Evolutionary conservation across 495 filamentous ascomycete genomes (phyloP), one percentile per base, ranked within the genome.

Genomic region (Penicillium silybi): DNA sequence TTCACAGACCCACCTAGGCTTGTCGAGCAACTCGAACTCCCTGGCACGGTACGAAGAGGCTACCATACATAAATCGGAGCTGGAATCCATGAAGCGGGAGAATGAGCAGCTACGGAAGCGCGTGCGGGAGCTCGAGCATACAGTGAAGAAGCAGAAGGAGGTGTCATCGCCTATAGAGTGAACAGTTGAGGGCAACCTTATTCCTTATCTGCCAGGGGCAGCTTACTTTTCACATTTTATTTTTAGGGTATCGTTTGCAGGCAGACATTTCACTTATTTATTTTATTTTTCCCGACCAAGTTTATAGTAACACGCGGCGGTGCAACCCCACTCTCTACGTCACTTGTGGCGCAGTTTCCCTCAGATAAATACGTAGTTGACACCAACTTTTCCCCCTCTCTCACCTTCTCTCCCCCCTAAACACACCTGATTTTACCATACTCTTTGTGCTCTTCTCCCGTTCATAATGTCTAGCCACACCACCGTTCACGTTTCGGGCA

Each of bases 101-200:
- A 96, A 96, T 60, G 90, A 95, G 48, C 64, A 74, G 34, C 73
- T 96, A 40, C 85, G 85, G 58, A 74, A 78, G 44, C 80, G 88
- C 18, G 81, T 96, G 19, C 78, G 84, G 43, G 89, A 92, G 53
- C 69, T 95, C 26, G 90, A 95, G 59, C 58, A 56, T 15, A 58
- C 49, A 8, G 29, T 72, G 45, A 69, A 66, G 54, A 65, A 64
- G n/a, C 59, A 61, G 47, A 60, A 54, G 23, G 51, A 57, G 18
- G 49, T 16, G 19, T 23, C 22, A 32, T 32, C 29, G 10, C 29
- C 29, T 13, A 10, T 32, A 10, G 29, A 32, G 29, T 32, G 29
- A 32, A 32, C 2, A n/a, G n/a, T n/a, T n/a, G 41, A 26, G 27
- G 32, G 18, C 26, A 9, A 17, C 6, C 9, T 22, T 18, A 10